Evolutionary conservation across 306 rosid species (phyloP).

Genomic region (Dicorynia guianensis): DNA sequence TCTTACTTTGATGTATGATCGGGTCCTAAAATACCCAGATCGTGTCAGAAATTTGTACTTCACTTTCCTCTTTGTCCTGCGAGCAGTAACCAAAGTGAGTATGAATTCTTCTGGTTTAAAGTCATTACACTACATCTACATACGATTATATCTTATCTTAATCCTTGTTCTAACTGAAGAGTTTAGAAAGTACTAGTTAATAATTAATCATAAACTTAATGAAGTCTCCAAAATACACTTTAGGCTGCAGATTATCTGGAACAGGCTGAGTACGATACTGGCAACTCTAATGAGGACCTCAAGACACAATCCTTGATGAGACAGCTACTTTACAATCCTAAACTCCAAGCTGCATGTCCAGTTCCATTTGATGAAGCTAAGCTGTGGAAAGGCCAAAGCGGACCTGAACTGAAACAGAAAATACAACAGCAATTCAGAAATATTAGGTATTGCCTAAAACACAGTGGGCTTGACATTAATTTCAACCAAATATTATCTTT

Average conservation of each 20-base stretch:
- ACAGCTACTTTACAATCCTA: conserved; percentile 78
- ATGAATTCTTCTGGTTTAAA: conserved; percentile 22
- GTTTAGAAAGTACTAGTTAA: neutral
- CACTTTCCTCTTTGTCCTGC: conserved; percentile 90
- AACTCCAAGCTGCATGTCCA: conserved; percentile 96
- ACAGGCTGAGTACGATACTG: conserved; percentile 92
- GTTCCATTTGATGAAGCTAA: conserved; percentile 97
- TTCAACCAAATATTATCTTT: conserved; percentile 24
- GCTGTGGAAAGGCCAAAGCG: conserved; percentile 94
- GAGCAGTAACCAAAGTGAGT: conserved; percentile 95
- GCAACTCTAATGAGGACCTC: conserved; percentile 76
- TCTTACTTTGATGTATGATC: conserved; percentile 76
- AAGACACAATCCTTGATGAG: conserved; percentile 79
- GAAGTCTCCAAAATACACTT: conserved; percentile 40
- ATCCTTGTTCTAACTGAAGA: neutral
- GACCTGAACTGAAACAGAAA: conserved; percentile 90
- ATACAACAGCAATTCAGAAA: conserved; percentile 94
- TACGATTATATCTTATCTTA: conserved; percentile 19
- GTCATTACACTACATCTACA: neutral
- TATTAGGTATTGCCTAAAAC: conserved; percentile 66
- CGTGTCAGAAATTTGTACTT: conserved; percentile 94
- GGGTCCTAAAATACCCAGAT: conserved; percentile 83
- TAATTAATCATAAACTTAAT: conserved; percentile 30
- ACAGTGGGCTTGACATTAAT: conserved; percentile 12
- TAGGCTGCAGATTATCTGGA: conserved; percentile 94